Evolutionary conservation across 2,329 filamentous ascomycete species (phyloP).

Genomic region (Periglandula ipomoeae): DNA sequence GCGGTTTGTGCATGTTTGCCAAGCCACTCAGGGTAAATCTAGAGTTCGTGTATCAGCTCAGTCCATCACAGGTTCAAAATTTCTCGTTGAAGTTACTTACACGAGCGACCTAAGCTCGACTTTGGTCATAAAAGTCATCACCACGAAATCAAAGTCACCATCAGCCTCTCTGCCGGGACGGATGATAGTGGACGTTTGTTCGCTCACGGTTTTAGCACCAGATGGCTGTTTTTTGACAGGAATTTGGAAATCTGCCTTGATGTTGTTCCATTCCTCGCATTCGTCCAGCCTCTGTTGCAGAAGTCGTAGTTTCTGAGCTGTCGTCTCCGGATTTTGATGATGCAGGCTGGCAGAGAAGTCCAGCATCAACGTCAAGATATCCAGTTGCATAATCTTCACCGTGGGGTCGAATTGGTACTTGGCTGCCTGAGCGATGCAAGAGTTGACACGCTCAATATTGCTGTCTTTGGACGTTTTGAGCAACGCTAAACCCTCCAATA

Average conservation of each 20-base stretch:
- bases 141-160: conserved; percentile 43
- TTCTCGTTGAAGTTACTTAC: conserved; percentile 27
- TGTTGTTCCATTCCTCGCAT: conserved; percentile 38
- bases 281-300: conserved; percentile 56
- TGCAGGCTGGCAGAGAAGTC: conserved; percentile 63
- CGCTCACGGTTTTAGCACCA: conserved; percentile 42
- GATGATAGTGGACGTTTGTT: conserved; percentile 47
- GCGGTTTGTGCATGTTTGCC: conserved; percentile 31
- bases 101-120: conserved; percentile 47
- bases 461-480: conserved; percentile 56
- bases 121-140: conserved; percentile 52
- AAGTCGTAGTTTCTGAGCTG: conserved; percentile 49
- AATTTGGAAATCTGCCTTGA: conserved; percentile 41
- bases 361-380: conserved; percentile 55
- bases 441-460: conserved; percentile 59
- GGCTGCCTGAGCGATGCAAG: conserved; percentile 63
- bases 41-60: conserved; percentile 9
- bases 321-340: conserved; percentile 47
- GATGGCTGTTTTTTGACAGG: conserved; percentile 44
- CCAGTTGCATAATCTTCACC: conserved; percentile 57
- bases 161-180: conserved; percentile 32
- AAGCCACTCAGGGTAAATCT: conserved; percentile 49
- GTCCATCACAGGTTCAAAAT: background rate
- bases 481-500: conserved; percentile 62
- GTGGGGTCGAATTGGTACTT: conserved; percentile 60